Conservation (phyloP, 495 filamentous ascomycete species). For the Penicillium paxilli region DNA sequence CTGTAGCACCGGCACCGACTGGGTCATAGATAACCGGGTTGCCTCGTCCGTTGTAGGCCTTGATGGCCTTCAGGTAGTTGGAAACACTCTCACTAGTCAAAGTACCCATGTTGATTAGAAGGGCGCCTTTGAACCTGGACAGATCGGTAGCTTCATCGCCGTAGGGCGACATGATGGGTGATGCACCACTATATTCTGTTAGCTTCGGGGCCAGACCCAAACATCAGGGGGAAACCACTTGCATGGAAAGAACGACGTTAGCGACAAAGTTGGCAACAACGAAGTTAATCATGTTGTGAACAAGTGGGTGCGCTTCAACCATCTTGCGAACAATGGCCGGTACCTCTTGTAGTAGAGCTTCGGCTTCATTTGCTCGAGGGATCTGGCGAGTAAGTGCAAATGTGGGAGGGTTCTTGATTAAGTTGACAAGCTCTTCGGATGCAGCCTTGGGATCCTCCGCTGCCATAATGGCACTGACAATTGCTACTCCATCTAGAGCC, state of each 20-base stretch:
- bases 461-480: conserved; percentile 87
- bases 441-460: conserved; percentile 63
- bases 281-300: conserved; percentile 95
- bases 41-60: conserved; percentile 73
- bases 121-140: conserved; percentile 59
- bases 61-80: conserved; percentile 66
- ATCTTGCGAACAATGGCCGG: conserved; percentile 61
- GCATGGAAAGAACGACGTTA: conserved; percentile 79
- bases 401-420: conserved; percentile 49
- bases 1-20: conserved; percentile 85
- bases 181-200: conserved; percentile 59
- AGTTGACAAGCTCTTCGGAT: conserved; percentile 52
- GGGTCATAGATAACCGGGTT: conserved; percentile 85
- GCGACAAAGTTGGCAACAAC: conserved; percentile 93
- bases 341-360: conserved; percentile 42
- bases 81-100: conserved; percentile 67
- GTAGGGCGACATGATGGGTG: conserved; percentile 91
- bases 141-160: conserved; percentile 81
- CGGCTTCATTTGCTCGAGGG: conserved; percentile 31
- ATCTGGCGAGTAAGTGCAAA: conserved; percentile 36
- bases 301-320: conserved; percentile 64
- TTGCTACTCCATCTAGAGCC: conserved; percentile 73
- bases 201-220: background rate
- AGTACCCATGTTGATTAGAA: conserved; percentile 96
- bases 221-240: conserved; percentile 10